Percentiles rank a stretch among this genome's conserved stretches.
Conservation (phyloP, 371 early-diverging fungal genomes). For the Actinomortierella ambigua region DNA sequence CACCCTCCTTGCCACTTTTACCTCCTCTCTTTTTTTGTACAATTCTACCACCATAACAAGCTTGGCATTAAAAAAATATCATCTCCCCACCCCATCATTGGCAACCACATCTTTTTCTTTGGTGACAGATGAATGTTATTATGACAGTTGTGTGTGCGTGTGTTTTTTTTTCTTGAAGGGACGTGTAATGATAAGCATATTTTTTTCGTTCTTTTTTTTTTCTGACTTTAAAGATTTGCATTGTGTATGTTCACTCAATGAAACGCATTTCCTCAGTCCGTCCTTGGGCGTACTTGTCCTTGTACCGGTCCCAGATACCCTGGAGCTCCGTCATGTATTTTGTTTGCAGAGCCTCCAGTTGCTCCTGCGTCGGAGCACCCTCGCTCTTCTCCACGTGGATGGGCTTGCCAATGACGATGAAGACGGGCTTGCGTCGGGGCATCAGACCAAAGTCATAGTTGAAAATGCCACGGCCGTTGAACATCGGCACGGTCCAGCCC, state of each 20-base stretch:
- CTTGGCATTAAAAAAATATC: too few relatives aligned
- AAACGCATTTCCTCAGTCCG: slow-evolving; percentile 60
- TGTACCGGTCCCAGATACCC: slow-evolving; percentile 66
- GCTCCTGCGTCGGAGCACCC: slow-evolving; percentile 63
- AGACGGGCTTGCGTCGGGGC: slow-evolving; percentile 38
- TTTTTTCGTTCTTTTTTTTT: too few relatives aligned
- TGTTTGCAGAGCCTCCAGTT: slow-evolving; percentile 65
- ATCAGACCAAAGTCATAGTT: slow-evolving; percentile 50
- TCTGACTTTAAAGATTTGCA: slow-evolving; percentile 8
- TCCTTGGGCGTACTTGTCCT: slow-evolving; percentile 68
- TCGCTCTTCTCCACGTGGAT: slow-evolving; percentile 57
- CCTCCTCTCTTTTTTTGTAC: too few relatives aligned
- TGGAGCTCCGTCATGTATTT: slow-evolving; percentile 68
- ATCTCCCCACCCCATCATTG: too few relatives aligned
- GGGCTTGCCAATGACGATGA: slow-evolving; percentile 63
- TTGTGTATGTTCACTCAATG: slow-evolving; percentile 46
- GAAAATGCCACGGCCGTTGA: slow-evolving; percentile 78
- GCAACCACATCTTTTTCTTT: too few relatives aligned
- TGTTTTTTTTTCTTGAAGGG: too few relatives aligned
- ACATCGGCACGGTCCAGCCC: slow-evolving; percentile 75
- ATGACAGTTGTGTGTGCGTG: too few relatives aligned
- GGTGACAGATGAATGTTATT: too few relatives aligned
- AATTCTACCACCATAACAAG: too few relatives aligned
- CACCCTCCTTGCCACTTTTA: too few relatives aligned
- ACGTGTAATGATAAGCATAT: too few relatives aligned